Conservation (phyloP, 768 basidiomycete genomes). For the Krasilnikovozyma curviuscula region DNA sequence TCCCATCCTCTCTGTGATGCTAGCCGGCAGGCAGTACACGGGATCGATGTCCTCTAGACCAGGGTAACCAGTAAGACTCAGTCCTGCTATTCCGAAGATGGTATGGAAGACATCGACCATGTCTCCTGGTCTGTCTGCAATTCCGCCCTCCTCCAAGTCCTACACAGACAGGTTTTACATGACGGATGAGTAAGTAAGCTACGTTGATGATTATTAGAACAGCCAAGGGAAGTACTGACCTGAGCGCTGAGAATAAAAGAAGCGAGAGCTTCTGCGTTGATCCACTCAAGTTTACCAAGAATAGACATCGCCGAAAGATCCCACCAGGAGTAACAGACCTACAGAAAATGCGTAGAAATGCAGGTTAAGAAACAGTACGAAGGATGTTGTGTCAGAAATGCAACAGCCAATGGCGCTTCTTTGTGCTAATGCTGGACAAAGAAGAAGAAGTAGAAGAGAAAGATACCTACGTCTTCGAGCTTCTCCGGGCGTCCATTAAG, state of each 20-base stretch:
- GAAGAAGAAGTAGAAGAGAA: not conserved
- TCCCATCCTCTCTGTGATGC: constrained; percentile 47
- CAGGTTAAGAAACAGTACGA: too few species aligned
- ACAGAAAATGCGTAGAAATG: not conserved
- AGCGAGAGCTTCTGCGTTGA: constrained; percentile 57
- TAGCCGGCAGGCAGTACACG: constrained; percentile 85
- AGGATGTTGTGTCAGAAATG: not conserved
- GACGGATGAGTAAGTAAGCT: not conserved
- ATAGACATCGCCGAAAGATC: constrained; percentile 76
- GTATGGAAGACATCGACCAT: constrained; percentile 98
- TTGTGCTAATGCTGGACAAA: not conserved
- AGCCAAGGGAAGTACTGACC: constrained; percentile 29
- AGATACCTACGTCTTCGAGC: constrained; percentile 64
- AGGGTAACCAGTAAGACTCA: constrained; percentile 74
- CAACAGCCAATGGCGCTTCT: not conserved
- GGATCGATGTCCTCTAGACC: constrained; percentile 73
- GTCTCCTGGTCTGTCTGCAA: constrained; percentile 80
- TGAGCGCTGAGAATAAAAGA: constrained; percentile 76
- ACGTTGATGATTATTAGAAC: not conserved
- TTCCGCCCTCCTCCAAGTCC: constrained; percentile 80
- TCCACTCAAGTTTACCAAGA: constrained; percentile 63
- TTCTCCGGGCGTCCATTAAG: constrained; percentile 96
- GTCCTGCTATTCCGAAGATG: constrained; percentile 74
- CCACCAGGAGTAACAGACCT: constrained; percentile 99
- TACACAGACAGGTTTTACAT: constrained; percentile 28